phyloP scores from a whole-genome alignment of 169 alveolate genomes.

The Eimeria zaria region DNA sequence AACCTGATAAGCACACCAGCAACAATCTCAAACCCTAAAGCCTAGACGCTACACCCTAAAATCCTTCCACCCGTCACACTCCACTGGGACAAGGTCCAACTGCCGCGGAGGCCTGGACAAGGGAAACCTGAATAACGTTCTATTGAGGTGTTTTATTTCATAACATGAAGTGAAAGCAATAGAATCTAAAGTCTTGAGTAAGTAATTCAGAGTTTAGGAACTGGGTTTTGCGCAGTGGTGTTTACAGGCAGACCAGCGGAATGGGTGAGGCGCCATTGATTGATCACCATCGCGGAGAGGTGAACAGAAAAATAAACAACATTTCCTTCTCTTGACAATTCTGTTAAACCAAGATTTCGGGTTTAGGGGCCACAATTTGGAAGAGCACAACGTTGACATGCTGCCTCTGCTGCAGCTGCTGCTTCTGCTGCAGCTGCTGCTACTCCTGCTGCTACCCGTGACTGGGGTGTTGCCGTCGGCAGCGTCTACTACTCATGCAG shows the following conservation, averaged over 20 bases:
- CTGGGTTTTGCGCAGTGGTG: not conserved
- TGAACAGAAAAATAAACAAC: not conserved
- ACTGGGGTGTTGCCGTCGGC: slow-evolving; percentile 4
- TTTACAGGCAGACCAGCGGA: slow-evolving; percentile 39
- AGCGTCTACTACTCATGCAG: not conserved
- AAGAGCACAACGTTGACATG: not conserved
- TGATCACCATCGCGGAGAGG: slow-evolving; percentile 16
- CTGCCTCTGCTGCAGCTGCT: slow-evolving; percentile 1
- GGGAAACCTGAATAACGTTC: not conserved
- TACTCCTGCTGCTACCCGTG: not conserved
- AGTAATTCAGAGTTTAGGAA: not conserved
- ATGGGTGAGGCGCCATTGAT: slow-evolving; percentile 35
- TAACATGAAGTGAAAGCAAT: not conserved
- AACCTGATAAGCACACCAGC: not conserved
- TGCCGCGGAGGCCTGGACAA: not conserved
- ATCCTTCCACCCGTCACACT: not conserved
- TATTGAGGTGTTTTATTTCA: not conserved
- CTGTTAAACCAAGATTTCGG: not conserved
- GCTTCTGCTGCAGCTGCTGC: not conserved
- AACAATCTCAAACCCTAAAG: not conserved
- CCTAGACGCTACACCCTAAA: too few relatives aligned
- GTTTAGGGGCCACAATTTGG: not conserved
- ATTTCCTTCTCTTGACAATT: not conserved
- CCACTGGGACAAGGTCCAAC: not conserved
- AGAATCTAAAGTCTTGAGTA: not conserved